Percentiles rank a stretch among this genome's conserved stretches.
phyloP scores from a whole-genome alignment of 2,329 filamentous ascomycete genomes.

The Pseudogymnoascus destructans region DNA sequence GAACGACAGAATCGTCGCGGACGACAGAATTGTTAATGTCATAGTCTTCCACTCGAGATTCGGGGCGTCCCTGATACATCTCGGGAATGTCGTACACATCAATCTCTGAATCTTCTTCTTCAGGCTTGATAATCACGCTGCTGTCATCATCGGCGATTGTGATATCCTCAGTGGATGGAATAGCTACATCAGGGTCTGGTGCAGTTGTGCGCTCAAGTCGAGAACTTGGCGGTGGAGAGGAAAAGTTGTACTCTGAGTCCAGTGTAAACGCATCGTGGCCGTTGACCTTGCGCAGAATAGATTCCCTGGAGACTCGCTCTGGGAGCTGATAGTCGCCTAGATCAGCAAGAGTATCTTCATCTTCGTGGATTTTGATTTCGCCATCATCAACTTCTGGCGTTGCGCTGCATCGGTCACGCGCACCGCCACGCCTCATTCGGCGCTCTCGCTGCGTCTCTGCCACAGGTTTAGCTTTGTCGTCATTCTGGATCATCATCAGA shows the following conservation, averaged over 20 bases:
- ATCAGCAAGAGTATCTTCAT: conserved; percentile 47
- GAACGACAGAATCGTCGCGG: conserved; percentile 25
- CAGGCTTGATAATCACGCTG: conserved; percentile 55
- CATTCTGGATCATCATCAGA: conserved; percentile 76
- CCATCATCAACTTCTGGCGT: conserved; percentile 23
- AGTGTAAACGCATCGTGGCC: conserved; percentile 42
- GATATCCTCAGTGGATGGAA: conserved; percentile 67
- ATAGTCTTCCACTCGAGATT: conserved; percentile 37
- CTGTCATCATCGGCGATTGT: conserved; percentile 43
- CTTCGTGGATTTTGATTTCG: conserved; percentile 34
- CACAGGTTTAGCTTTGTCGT: conserved; percentile 42
- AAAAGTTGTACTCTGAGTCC: conserved; percentile 51
- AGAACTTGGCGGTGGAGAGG: conserved; percentile 39
- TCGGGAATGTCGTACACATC: conserved; percentile 58
- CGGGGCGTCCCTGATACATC: conserved; percentile 41
- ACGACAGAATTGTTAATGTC: conserved; percentile 36
- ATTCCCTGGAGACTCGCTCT: conserved; percentile 79
- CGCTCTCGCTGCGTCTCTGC: conserved; percentile 56
- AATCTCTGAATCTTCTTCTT: conserved; percentile 43
- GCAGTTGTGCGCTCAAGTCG: neutral
- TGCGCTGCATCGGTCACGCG: conserved; percentile 31
- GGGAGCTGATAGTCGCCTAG: conserved; percentile 52
- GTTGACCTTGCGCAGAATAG: conserved; percentile 79
- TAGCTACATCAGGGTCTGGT: conserved; percentile 71
- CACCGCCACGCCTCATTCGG: conserved; percentile 49